Evolutionary conservation across 129 eudicot species (phyloP).

Genomic region (Flaveria bidentis): DNA sequence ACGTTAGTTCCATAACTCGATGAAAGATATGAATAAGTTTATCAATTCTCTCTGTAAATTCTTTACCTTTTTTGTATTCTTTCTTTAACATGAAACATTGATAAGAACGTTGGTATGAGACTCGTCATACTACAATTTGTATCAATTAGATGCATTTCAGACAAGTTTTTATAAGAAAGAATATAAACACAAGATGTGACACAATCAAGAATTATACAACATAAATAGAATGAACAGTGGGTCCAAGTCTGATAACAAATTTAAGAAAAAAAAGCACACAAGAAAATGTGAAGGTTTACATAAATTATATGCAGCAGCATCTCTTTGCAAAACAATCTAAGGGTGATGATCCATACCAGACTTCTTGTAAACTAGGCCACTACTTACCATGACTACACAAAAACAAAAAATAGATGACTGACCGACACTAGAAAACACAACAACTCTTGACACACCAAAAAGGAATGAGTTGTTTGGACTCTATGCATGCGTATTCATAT

Average conservation of each 20-base stretch:
- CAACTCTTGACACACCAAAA: conserved; percentile 43
- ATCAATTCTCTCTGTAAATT: no score
- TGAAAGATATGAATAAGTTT: no score
- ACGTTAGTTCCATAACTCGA: no score
- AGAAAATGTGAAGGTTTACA: conserved; percentile 23
- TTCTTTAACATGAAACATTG: no score
- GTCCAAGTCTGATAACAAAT: conserved; percentile 20
- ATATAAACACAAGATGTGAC: background rate
- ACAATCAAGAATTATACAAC: background rate
- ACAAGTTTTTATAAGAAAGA: background rate
- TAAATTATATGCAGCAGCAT: conserved; percentile 21
- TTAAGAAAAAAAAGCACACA: background rate
- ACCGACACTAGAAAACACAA: conserved; percentile 6
- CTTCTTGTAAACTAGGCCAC: conserved; percentile 28
- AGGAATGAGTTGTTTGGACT: conserved; percentile 40
- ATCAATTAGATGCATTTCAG: background rate
- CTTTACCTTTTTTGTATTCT: no score
- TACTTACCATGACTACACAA: conserved; percentile 22
- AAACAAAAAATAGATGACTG: conserved; percentile 13
- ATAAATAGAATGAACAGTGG: conserved; percentile 9
- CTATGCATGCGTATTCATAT: conserved; percentile 31
- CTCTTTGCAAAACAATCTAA: conserved; percentile 31
- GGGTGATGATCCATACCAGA: conserved; percentile 21
- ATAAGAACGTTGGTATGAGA: no score
- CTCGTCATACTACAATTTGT: no score